A percentile compares a stretch with the other conserved stretches of the same genome.
Conservation (phyloP, 805 yeast species). For the Candida vartiovaarae region DNA sequence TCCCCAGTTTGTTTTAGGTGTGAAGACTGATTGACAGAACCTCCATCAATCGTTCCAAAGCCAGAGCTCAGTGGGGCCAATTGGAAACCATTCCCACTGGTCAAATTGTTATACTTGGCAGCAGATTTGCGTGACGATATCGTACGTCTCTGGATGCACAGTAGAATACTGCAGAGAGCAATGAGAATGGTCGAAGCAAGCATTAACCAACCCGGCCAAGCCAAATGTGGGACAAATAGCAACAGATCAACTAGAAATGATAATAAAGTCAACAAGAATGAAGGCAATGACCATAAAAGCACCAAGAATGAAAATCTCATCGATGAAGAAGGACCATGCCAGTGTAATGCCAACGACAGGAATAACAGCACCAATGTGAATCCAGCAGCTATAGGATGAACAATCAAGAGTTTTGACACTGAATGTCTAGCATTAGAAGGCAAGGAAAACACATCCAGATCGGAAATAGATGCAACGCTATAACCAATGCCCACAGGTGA, state of each 20-base stretch:
- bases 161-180: conserved; percentile 54
- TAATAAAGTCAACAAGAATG: conserved; percentile 62
- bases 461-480: conserved; percentile 24
- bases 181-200: conserved; percentile 60
- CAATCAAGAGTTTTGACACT: conserved; percentile 54
- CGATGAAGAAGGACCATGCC: conserved; percentile 28
- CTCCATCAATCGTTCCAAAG: conserved; percentile 23
- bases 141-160: conserved; percentile 69
- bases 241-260: conserved; percentile 79
- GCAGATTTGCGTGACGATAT: conserved; percentile 31
- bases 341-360: conserved; percentile 33
- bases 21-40: conserved; percentile 5
- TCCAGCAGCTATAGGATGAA: conserved; percentile 59
- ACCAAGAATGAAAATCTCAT: conserved; percentile 41
- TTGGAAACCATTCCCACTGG: conserved; percentile 17
- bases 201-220: conserved; percentile 83
- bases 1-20: conserved; percentile 1
- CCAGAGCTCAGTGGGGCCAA: conserved; percentile 21
- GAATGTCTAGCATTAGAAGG: conserved; percentile 56
- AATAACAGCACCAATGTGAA: conserved; percentile 42
- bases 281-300: conserved; percentile 54
- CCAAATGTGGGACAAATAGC: conserved; percentile 65
- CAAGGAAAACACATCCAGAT: conserved; percentile 35
- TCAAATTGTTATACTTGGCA: conserved; percentile 8
- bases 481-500: conserved; percentile 39